These are phyloP conservation scores for Corniculantispora saksenae DNA, from an alignment of 2,329 filamentous ascomycete genomes.

Conservation along the genomic window DNA sequence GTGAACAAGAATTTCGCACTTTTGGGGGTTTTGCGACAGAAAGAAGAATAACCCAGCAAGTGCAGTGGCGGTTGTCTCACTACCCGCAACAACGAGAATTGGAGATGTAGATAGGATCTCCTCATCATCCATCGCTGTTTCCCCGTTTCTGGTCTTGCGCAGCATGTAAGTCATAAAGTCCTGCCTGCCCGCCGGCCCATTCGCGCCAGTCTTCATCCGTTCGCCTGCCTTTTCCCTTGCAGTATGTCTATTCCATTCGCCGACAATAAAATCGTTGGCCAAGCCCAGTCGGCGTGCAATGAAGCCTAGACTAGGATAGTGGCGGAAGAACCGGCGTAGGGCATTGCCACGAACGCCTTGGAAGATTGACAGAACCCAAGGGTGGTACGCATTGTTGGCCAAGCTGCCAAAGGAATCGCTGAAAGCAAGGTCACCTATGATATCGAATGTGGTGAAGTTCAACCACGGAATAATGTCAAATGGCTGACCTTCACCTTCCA, in stretches of 20 bases:
- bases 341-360: conserved; percentile 16
- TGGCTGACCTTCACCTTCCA: conserved; percentile 15
- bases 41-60: conserved; percentile 33
- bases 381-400: conserved; percentile 29
- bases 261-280: not conserved
- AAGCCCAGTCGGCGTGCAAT: not conserved
- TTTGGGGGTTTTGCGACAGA: conserved; percentile 32
- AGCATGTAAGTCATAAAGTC: conserved; percentile 33
- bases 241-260: conserved; percentile 20
- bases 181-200: conserved; percentile 23
- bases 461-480: conserved; percentile 36
- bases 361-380: conserved; percentile 29
- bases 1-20: conserved; percentile 32
- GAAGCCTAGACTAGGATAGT: conserved; percentile 15
- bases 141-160: conserved; percentile 30
- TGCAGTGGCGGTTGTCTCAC: conserved; percentile 36
- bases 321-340: conserved; percentile 20
- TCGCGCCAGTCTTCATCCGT: conserved; percentile 24
- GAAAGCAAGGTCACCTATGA: conserved; percentile 43
- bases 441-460: conserved; percentile 42
- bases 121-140: conserved; percentile 31
- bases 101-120: conserved; percentile 35
- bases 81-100: conserved; percentile 33
- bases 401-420: conserved; percentile 44
- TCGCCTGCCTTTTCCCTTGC: conserved; percentile 27